A percentile compares a stretch with the other conserved stretches of the same genome.
These are phyloP conservation scores for Aspergillus flavus DNA, from an alignment of 2,329 filamentous ascomycete species.

Conservation along the genomic window DNA sequence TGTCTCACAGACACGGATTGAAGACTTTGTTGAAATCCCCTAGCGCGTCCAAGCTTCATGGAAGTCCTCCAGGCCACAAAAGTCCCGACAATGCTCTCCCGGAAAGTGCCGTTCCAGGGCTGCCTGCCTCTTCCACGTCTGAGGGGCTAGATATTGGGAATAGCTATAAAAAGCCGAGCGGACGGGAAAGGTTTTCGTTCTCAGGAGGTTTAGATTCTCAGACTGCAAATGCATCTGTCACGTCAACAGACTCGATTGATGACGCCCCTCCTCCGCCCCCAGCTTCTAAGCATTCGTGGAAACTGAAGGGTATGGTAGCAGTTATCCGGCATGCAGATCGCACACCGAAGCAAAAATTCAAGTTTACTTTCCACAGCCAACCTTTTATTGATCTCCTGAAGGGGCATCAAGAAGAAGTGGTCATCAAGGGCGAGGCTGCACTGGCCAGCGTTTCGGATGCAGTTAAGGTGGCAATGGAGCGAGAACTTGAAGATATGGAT, in stretches of 20 bases:
- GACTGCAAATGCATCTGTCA: conserved; percentile 28
- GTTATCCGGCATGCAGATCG: conserved; percentile 96
- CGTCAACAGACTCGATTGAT: conserved; percentile 30
- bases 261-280: conserved; percentile 57
- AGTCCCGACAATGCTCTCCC: conserved; percentile 47
- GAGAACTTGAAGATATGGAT: conserved; percentile 78
- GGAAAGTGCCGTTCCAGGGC: conserved; percentile 40
- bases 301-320: conserved; percentile 94
- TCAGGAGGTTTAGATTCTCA: conserved; percentile 27
- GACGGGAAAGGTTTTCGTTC: conserved; percentile 26
- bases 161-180: conserved; percentile 12
- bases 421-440: conserved; percentile 89
- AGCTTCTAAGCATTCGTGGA: conserved; percentile 91
- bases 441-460: conserved; percentile 86
- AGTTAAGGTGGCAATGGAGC: conserved; percentile 75
- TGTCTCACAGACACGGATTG: conserved; percentile 53
- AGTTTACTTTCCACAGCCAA: conserved; percentile 96
- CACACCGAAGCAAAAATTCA: conserved; percentile 98
- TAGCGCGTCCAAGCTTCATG: conserved; percentile 62
- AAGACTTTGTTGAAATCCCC: conserved; percentile 66
- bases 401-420: conserved; percentile 93
- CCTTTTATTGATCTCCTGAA: conserved; percentile 94
- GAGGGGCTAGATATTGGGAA: conserved; percentile 31
- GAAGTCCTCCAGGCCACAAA: conserved; percentile 47
- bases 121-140: conserved; percentile 37